Conservation (phyloP, 2,329 filamentous ascomycete genomes). For the Ascochyta pisi region DNA sequence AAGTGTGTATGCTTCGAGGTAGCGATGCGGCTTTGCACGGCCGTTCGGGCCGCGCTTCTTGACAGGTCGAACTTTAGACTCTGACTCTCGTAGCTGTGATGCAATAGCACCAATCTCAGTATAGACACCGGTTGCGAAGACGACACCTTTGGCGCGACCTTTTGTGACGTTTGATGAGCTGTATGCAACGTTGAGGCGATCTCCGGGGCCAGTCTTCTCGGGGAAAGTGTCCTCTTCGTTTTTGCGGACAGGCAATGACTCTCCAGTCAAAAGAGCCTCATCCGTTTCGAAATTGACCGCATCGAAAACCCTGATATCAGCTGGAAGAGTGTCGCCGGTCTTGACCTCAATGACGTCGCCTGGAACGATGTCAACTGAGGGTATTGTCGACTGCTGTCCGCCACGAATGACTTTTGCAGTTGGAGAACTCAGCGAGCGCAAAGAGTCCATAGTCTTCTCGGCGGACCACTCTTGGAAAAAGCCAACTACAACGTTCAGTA, state of each 20-base stretch:
- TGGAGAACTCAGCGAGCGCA: conserved; percentile 55
- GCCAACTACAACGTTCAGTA: conserved; percentile 55
- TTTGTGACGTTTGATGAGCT: conserved; percentile 69
- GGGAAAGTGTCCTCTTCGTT: conserved; percentile 62
- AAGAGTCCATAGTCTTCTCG: conserved; percentile 59
- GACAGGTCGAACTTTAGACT: conserved; percentile 44
- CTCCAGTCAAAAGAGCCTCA: conserved; percentile 73
- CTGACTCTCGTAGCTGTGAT: conserved; percentile 66
- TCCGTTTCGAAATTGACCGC: conserved; percentile 79
- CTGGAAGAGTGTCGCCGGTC: conserved; percentile 72
- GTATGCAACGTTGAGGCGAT: conserved; percentile 73
- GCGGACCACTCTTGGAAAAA: conserved; percentile 57
- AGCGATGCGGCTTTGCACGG: conserved; percentile 44
- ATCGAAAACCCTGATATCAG: conserved; percentile 67
- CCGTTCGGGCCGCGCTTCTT: conserved; percentile 53
- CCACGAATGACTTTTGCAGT: conserved; percentile 59
- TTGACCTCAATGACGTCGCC: conserved; percentile 70
- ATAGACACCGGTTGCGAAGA: conserved; percentile 71
- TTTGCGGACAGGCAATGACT: conserved; percentile 72
- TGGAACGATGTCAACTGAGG: conserved; percentile 66
- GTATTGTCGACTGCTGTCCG: conserved; percentile 59
- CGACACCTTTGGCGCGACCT: conserved; percentile 71
- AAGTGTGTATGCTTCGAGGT: conserved; percentile 59
- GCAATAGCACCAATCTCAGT: conserved; percentile 80
- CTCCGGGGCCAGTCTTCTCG: conserved; percentile 66